These are phyloP conservation scores for Cystobasidiopsis lactophilus DNA, from an alignment of 768 basidiomycete species.

Conservation along the genomic window DNA sequence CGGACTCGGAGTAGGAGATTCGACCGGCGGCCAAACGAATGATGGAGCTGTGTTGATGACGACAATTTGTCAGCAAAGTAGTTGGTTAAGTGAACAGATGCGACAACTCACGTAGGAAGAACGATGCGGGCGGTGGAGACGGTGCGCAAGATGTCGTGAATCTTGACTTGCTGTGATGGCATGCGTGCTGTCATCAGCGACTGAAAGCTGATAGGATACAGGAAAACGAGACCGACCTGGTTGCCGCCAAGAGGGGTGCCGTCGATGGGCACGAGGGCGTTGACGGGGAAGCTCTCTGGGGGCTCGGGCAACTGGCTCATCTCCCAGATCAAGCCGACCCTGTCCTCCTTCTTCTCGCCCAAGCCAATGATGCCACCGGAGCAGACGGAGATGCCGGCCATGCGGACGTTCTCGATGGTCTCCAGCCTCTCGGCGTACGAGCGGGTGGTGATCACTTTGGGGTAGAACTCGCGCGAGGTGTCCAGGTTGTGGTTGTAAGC, in stretches of 20 bases:
- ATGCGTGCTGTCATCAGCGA: constrained; percentile 22
- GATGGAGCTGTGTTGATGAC: constrained; percentile 33
- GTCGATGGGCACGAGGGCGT: constrained; percentile 83
- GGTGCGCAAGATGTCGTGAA: constrained; percentile 69
- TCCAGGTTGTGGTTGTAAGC: constrained; percentile 99
- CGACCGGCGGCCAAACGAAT: constrained; percentile 87
- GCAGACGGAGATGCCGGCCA: constrained; percentile 91
- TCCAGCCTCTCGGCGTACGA: constrained; percentile 80
- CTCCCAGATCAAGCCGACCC: constrained; percentile 83
- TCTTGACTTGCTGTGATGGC: constrained; percentile 41
- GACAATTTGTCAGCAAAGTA: not conserved
- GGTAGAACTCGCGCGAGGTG: constrained; percentile 91
- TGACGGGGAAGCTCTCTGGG: constrained; percentile 97
- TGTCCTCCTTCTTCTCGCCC: constrained; percentile 70
- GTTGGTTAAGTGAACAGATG: not conserved
- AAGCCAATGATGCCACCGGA: constrained; percentile 89
- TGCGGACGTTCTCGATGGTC: constrained; percentile 72
- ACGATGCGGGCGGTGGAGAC: constrained; percentile 87
- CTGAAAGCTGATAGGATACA: constrained; percentile 30
- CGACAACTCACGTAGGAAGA: constrained; percentile 39
- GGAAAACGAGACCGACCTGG: constrained; percentile 34
- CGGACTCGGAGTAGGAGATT: constrained; percentile 64
- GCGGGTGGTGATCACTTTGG: constrained; percentile 81
- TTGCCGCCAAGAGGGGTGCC: constrained; percentile 85
- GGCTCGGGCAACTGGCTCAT: constrained; percentile 86